These are phyloP conservation scores for Paracamarosporium sp. DNA, from an alignment of 2,329 filamentous ascomycete genomes.

Conservation along the genomic window DNA sequence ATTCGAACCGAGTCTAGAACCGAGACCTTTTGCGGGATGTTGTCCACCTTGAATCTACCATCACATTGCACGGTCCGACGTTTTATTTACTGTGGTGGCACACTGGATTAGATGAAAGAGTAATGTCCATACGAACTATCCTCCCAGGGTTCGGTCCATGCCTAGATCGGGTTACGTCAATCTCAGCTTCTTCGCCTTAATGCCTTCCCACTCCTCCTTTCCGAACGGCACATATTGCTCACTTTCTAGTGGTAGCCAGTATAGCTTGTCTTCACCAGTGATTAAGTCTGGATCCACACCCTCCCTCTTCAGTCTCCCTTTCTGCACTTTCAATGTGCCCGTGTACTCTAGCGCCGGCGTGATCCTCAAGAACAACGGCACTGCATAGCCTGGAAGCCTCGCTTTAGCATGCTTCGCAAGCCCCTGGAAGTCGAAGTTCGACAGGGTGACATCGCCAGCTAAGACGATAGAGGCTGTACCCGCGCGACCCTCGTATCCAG, in stretches of 20 bases:
- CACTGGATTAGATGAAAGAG: too few species aligned
- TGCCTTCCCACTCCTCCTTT: background rate
- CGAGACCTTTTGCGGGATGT: too few species aligned
- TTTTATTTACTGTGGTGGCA: too few species aligned
- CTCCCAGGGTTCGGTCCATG: too few species aligned
- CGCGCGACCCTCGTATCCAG: slow-evolving; percentile 53
- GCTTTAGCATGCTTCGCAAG: slow-evolving; percentile 48
- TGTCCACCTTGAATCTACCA: too few species aligned
- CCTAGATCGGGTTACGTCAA: background rate
- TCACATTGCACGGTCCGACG: too few species aligned
- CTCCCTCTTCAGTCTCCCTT: slow-evolving; percentile 45
- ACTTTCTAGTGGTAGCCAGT: background rate
- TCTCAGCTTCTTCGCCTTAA: background rate
- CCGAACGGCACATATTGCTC: background rate
- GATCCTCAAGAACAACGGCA: slow-evolving; percentile 53
- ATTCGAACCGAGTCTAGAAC: too few species aligned
- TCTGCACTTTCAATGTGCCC: slow-evolving; percentile 55
- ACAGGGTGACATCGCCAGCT: slow-evolving; percentile 37
- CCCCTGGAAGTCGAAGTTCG: slow-evolving; percentile 40
- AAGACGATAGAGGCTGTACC: slow-evolving; percentile 53
- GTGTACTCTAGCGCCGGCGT: slow-evolving; percentile 52
- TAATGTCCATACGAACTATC: too few species aligned
- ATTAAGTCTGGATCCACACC: background rate
- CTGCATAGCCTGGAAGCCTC: slow-evolving; percentile 49
- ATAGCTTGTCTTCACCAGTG: slow-evolving; percentile 3